phyloP scores from a whole-genome alignment of 2,329 filamentous ascomycete species.

The Dothidotthia symphoricarpi region DNA sequence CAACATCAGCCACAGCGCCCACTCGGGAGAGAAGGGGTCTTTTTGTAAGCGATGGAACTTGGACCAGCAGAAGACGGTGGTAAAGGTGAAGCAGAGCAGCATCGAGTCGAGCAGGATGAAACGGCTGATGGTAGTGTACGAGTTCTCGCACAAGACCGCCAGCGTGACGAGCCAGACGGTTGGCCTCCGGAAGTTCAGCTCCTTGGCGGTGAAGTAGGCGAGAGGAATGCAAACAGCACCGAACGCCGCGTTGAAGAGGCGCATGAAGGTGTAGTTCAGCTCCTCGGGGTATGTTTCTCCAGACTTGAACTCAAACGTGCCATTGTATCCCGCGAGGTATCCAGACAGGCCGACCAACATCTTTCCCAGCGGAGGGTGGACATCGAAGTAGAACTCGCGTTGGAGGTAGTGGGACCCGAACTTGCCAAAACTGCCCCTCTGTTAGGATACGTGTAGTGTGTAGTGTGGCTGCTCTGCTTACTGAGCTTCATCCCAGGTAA shows the following conservation, averaged over 20 bases:
- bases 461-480: constrained; percentile 44
- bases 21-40: constrained; percentile 83
- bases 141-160: constrained; percentile 99
- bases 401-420: constrained; percentile 99
- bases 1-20: constrained; percentile 92
- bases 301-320: constrained; percentile 98
- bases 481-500: constrained; percentile 76
- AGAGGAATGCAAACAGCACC: constrained; percentile 89
- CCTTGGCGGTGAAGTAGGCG: constrained; percentile 91
- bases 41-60: constrained; percentile 89
- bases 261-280: constrained; percentile 97
- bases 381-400: constrained; percentile 98
- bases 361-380: constrained; percentile 94
- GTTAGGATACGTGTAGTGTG: constrained; percentile 20
- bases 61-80: constrained; percentile 94
- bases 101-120: constrained; percentile 99
- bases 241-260: constrained; percentile 93
- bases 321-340: constrained; percentile 96
- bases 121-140: constrained; percentile 96
- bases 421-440: constrained; percentile 73
- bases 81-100: constrained; percentile 98
- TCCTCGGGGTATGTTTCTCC: constrained; percentile 93
- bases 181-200: constrained; percentile 80
- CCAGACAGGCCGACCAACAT: constrained; percentile 97
- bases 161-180: constrained; percentile 93